Conservation (phyloP, 805 yeast genomes). For the Suhomyces sp. region DNA sequence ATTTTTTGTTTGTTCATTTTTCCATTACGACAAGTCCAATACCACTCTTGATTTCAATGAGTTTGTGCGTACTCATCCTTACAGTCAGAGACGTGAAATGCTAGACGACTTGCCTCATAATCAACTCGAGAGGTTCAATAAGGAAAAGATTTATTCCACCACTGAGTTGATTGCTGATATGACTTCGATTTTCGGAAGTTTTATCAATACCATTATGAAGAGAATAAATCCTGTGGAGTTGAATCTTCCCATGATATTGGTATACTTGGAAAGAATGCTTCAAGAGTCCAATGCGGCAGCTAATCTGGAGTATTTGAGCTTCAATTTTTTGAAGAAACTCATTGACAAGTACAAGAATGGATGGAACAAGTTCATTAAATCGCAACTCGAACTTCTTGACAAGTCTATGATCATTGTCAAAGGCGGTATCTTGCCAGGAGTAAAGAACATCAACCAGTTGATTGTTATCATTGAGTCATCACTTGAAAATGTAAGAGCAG, state of each 20-base stretch:
- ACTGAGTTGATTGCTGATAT: constrained; percentile 45
- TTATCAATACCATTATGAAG: constrained; percentile 33
- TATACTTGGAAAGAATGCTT: constrained; percentile 25
- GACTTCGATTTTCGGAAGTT: constrained; percentile 45
- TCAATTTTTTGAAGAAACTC: constrained; percentile 48
- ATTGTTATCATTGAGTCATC: constrained; percentile 33
- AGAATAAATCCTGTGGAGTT: constrained; percentile 36
- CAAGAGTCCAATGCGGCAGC: constrained; percentile 33
- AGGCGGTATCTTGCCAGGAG: constrained; percentile 33
- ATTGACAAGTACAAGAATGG: constrained; percentile 47
- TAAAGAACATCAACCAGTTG: constrained; percentile 33
- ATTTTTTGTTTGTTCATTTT: constrained; percentile 38
- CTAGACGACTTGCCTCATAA: constrained; percentile 26
- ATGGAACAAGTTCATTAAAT: constrained; percentile 60
- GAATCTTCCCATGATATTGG: constrained; percentile 31
- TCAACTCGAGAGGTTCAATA: constrained; percentile 30
- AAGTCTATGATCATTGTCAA: constrained; percentile 36
- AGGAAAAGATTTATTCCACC: constrained; percentile 41
- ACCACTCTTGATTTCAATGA: constrained; percentile 27
- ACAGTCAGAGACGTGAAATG: constrained; percentile 24
- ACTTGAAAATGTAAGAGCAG: constrained; percentile 21
- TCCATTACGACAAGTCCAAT: constrained; percentile 33
- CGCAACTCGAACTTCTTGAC: constrained; percentile 44
- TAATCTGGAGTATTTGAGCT: constrained; percentile 60
- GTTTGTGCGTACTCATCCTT: constrained; percentile 26